Evolutionary conservation across 2,329 filamentous ascomycete genomes (phyloP), one percentile per base, ranked within the genome.

Genomic region (Sporothrix curviconia): DNA sequence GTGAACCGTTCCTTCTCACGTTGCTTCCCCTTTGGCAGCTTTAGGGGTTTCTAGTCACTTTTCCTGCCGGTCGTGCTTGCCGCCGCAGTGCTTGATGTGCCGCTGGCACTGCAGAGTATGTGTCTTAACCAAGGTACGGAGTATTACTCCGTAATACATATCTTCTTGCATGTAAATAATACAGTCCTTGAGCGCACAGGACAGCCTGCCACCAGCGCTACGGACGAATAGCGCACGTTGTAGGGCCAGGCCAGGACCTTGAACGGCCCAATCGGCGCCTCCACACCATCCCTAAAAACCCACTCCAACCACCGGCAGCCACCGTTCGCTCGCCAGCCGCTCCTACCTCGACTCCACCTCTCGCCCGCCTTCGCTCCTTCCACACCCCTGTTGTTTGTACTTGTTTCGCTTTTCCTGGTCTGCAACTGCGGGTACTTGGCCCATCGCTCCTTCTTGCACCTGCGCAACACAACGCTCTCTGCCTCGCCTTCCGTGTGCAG

Each of bases 251-350:
- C 17, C 49, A 51, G 22, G 49, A 15, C 49, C 49, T 15, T 3
- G 19, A 32, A 32, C 36, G 25, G 50, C 12, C 50, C 50, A 53
- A 53, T 51, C 34, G 49, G 49, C 49, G 49, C 49, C 49, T 51
- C 46, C 49, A 51, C 22, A 28, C 49, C 36, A n/a, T n/a, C 50
- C 28, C 24, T 3, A 34, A 24, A 30, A 22, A 53, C n/a, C 34
- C 50, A 53, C 51, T 32, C 51, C 51, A 54, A 34, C 51, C 51
- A 54, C 25, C 51, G 39, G 40, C 51, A 54, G 40, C 51, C 51
- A 43, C 51, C 51, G 40, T 14, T 54, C 52, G 52, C 52, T 46
- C 39, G 52, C 53, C 42, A 55, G 53, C 43, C 43, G 53, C 34
- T 55, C 53, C 53, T 55, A 47, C 42, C 53, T 47, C 42, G 17